phyloP scores from a whole-genome alignment of 176 grass and related monocot species.

The Guadua angustifolia region DNA sequence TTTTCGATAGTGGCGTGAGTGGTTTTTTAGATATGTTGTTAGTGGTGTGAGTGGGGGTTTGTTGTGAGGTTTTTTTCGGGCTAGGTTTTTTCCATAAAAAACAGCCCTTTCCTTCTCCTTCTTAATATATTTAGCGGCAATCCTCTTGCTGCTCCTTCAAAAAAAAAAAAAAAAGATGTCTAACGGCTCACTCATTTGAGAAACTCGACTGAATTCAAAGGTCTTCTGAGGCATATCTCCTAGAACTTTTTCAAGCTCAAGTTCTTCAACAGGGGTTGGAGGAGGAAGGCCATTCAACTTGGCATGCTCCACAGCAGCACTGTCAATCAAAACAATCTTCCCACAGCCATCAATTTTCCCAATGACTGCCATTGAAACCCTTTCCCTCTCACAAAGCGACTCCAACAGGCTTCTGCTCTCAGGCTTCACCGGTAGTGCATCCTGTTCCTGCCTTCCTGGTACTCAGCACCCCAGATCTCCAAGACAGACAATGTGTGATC shows the following conservation, averaged over 20 bases:
- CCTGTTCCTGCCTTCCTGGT: constrained; percentile 93
- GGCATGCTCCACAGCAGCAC: constrained; percentile 55
- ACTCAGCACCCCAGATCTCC: constrained; percentile 90
- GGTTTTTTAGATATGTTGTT: too few species aligned
- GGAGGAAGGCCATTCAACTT: constrained; percentile 52
- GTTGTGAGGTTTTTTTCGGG: too few species aligned
- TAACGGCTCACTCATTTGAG: constrained; percentile 47
- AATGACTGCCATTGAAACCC: constrained; percentile 88
- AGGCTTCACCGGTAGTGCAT: constrained; percentile 76
- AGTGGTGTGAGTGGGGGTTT: too few species aligned
- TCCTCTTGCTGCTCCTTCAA: too few species aligned
- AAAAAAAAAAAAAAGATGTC: too few species aligned
- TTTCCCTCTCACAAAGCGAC: constrained; percentile 75
- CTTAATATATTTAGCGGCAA: too few species aligned
- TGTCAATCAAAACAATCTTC: constrained; percentile 84
- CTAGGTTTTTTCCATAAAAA: too few species aligned
- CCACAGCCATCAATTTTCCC: constrained; percentile 81
- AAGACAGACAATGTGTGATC: constrained; percentile 90
- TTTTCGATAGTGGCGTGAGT: too few species aligned
- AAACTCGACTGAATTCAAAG: constrained; percentile 63
- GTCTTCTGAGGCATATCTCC: constrained; percentile 84
- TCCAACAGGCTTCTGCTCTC: constrained; percentile 66
- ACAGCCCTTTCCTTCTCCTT: too few species aligned
- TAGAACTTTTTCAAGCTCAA: constrained; percentile 82
- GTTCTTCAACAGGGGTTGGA: constrained; percentile 63